A percentile compares a stretch with the other conserved stretches of the same genome.
Evolutionary conservation across 2,329 filamentous ascomycete genomes (phyloP).

Genomic region (Clonostachys rosea): DNA sequence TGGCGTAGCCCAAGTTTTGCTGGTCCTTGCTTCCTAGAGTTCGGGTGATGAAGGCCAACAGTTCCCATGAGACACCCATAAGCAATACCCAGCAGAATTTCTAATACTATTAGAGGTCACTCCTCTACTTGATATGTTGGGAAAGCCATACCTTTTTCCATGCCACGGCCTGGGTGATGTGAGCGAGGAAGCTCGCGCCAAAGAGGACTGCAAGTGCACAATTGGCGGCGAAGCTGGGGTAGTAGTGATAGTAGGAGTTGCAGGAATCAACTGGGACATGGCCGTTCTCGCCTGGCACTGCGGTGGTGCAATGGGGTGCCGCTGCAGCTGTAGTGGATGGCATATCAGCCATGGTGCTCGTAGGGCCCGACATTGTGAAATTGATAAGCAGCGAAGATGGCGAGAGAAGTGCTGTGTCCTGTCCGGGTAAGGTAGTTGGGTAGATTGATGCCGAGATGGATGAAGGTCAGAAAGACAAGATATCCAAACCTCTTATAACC

Average conservation of each 20-base stretch:
- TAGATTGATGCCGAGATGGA: no score
- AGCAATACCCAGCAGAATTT: constrained; percentile 30
- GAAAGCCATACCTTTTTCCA: constrained; percentile 19
- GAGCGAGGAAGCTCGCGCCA: constrained; percentile 14
- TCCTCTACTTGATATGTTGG: neutral
- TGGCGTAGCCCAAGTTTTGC: constrained; percentile 22
- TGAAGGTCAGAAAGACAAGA: no score
- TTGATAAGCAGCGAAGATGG: no score
- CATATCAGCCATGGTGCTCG: no score
- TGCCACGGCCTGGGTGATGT: constrained; percentile 17
- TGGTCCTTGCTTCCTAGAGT: constrained; percentile 29
- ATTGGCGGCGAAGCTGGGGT: constrained; percentile 24
- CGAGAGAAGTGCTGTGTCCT: no score
- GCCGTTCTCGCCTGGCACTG: constrained; percentile 22
- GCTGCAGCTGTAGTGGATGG: no score
- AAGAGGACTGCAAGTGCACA: constrained; percentile 22
- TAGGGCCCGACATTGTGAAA: no score
- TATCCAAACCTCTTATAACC: no score
- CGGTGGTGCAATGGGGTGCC: constrained; percentile 15
- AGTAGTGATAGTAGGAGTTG: constrained; percentile 22
- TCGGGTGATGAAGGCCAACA: constrained; percentile 27
- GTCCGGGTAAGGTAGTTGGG: no score
- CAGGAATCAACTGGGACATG: constrained; percentile 21
- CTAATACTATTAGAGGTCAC: constrained; percentile 5
- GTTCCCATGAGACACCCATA: constrained; percentile 32